phyloP scores from a whole-genome alignment of 2,329 filamentous ascomycete genomes.

The Fusarium concolor region DNA sequence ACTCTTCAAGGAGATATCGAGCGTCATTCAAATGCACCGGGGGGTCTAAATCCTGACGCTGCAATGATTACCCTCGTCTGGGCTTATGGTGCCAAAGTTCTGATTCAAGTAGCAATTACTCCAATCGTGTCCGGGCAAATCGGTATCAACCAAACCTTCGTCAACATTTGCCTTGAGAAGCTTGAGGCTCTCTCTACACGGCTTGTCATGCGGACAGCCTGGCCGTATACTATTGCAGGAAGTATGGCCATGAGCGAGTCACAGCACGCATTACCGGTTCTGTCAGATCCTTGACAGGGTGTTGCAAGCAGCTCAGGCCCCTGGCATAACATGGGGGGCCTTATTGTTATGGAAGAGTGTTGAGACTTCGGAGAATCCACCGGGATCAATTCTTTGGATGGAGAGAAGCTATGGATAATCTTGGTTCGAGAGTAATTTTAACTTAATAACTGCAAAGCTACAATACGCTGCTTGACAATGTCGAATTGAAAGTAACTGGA shows the following conservation, averaged over 20 bases:
- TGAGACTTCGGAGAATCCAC: background rate
- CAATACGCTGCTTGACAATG: no score
- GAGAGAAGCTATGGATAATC: background rate
- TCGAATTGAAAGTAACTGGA: no score
- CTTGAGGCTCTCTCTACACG: background rate
- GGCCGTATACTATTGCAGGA: background rate
- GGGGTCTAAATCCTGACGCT: background rate
- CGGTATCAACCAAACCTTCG: background rate
- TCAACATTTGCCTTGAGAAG: background rate
- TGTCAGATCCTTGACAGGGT: background rate
- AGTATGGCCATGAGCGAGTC: background rate
- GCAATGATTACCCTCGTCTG: background rate
- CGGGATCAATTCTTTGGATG: background rate
- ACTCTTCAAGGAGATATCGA: background rate
- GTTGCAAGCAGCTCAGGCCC: background rate
- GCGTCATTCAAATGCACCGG: background rate
- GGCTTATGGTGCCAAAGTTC: background rate
- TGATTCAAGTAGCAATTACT: background rate
- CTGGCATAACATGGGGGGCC: background rate
- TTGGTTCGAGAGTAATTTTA: background rate
- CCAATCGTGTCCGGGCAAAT: background rate
- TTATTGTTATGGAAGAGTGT: conserved; percentile 5
- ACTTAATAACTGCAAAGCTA: background rate
- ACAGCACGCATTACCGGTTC: background rate
- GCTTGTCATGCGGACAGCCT: background rate